Percentiles rank a stretch among this genome's conserved stretches.
Conservation (phyloP, 2,329 filamentous ascomycete genomes). For the Trichoderma guizhouense region DNA sequence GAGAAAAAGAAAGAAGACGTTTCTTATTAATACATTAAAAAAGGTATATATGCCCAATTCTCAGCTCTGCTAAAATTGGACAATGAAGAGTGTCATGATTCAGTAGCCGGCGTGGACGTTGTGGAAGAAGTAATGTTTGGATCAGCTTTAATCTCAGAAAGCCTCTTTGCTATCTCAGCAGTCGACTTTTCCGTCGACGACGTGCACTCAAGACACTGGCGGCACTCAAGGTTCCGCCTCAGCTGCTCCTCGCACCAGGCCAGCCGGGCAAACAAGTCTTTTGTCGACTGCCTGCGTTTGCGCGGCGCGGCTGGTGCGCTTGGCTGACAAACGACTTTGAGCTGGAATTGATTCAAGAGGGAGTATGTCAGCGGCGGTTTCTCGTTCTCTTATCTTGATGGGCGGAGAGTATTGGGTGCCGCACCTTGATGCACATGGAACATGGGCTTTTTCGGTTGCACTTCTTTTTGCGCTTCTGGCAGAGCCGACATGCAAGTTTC, state of each 20-base stretch:
- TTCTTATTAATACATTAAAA: not conserved
- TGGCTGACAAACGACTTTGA: conserved; percentile 9
- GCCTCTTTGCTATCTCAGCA: not conserved
- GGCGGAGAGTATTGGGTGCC: not conserved
- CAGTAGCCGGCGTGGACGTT: not conserved
- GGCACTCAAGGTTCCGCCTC: not conserved
- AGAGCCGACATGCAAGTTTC: conserved; percentile 12
- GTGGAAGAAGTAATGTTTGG: not conserved
- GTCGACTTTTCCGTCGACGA: not conserved
- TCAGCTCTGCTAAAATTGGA: not conserved
- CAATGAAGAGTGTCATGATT: not conserved
- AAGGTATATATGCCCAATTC: not conserved
- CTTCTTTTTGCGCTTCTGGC: conserved; percentile 10
- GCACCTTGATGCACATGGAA: conserved; percentile 12
- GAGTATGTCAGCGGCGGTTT: not conserved
- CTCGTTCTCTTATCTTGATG: not conserved
- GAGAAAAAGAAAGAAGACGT: not conserved
- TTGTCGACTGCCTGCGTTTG: conserved; percentile 2
- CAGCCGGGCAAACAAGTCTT: not conserved
- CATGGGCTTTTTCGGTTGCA: conserved; percentile 13
- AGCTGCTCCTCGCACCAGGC: conserved; percentile 16
- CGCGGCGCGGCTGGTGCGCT: conserved; percentile 6
- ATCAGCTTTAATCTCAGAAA: not conserved
- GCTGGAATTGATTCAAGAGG: not conserved
- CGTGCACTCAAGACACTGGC: conserved; percentile 1